Evolutionary conservation across 2,329 filamentous ascomycete genomes (phyloP).

Genomic region (Diatrype stigma): DNA sequence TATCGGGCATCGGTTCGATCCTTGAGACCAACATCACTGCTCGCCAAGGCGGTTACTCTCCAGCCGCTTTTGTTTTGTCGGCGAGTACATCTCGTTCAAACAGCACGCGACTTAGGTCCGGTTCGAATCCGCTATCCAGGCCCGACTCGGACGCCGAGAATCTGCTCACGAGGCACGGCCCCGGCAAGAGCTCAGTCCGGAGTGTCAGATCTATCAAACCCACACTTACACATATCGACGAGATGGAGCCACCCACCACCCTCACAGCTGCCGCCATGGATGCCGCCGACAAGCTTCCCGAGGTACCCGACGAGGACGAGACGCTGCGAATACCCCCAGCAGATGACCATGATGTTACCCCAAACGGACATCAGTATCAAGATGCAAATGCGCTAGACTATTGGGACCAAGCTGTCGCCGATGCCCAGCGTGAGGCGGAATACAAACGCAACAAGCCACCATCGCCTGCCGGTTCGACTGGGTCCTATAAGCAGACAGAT

Average conservation of each 20-base stretch:
- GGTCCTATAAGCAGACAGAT: conserved; percentile 62
- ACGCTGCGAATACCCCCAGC: conserved; percentile 15
- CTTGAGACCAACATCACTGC: conserved; percentile 65
- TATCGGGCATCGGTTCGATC: conserved; percentile 56
- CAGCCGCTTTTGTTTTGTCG: conserved; percentile 63
- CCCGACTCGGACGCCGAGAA: conserved; percentile 35
- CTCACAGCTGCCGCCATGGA: conserved; percentile 50
- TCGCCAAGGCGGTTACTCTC: conserved; percentile 66
- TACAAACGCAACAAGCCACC: conserved; percentile 35
- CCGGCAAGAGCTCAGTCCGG: conserved; percentile 50
- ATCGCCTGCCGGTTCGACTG: conserved; percentile 49
- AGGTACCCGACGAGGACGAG: conserved; percentile 33
- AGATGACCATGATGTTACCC: conserved; percentile 23
- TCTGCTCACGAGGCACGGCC: conserved; percentile 46
- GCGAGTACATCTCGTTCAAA: conserved; percentile 56
- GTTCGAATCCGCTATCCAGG: conserved; percentile 44
- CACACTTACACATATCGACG: conserved; percentile 53
- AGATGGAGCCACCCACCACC: conserved; percentile 46
- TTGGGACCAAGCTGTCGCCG: conserved; percentile 24
- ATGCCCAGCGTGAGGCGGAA: conserved; percentile 13
- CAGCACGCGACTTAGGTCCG: conserved; percentile 44
- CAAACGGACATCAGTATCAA: conserved; percentile 23
- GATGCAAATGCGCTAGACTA: conserved; percentile 21
- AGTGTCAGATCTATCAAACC: conserved; percentile 48
- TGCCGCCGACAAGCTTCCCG: conserved; percentile 43